These are phyloP conservation scores for Gossypium bickii DNA, from an alignment of 345 rosid species.

Conservation along the genomic window DNA sequence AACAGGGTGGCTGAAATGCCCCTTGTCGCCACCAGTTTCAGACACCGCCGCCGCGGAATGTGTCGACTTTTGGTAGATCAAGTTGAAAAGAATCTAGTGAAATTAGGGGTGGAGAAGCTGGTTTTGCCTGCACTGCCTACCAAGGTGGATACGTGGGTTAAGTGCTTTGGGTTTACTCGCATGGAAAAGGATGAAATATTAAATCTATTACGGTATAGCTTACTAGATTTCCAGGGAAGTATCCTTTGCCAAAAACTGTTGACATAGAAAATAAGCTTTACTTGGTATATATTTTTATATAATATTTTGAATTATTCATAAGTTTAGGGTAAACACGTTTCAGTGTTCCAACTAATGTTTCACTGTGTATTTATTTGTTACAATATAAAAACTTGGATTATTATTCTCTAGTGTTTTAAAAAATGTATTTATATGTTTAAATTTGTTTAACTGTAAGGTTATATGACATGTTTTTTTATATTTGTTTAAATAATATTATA, in stretches of 20 bases:
- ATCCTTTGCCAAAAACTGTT: conserved; percentile 46
- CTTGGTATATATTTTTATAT: not conserved
- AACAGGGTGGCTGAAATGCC: conserved; percentile 56
- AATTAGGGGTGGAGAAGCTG: conserved; percentile 45
- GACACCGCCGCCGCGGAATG: conserved; percentile 45
- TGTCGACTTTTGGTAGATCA: conserved; percentile 42
- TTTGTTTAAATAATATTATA: too few species aligned
- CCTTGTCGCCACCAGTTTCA: conserved; percentile 43
- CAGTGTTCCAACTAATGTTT: too few species aligned
- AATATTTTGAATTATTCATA: too few species aligned
- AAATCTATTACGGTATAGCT: conserved; percentile 28
- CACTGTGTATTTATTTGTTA: too few species aligned
- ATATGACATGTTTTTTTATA: too few species aligned
- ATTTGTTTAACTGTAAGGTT: too few species aligned
- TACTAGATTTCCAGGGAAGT: conserved; percentile 47
- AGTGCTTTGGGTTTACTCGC: conserved; percentile 43
- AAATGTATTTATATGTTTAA: too few species aligned
- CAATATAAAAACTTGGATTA: too few species aligned
- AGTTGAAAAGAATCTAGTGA: conserved; percentile 49
- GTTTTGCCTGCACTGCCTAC: conserved; percentile 44
- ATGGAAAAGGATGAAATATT: conserved; percentile 37
- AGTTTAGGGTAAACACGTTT: too few species aligned
- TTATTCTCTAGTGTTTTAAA: too few species aligned
- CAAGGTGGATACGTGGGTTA: conserved; percentile 22
- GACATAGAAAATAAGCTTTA: not conserved